phyloP scores from a whole-genome alignment of 2,329 filamentous ascomycete genomes.

The Alternaria viburni region DNA sequence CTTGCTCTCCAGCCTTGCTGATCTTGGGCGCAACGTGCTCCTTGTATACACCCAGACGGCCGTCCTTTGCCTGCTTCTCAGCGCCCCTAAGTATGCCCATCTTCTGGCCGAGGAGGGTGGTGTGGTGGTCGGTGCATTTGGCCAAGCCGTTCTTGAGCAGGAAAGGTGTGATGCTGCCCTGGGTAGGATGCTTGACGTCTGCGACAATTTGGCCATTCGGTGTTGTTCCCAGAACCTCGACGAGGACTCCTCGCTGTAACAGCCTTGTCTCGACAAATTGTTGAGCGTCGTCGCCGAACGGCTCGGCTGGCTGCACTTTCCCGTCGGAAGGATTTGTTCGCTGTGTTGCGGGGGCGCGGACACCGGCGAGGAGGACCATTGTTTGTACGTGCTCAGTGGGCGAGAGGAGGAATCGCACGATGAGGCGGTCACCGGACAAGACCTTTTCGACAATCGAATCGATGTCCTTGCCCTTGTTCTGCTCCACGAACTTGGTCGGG shows the following conservation, averaged over 20 bases:
- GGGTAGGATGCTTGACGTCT: conserved; percentile 78
- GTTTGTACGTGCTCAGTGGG: conserved; percentile 88
- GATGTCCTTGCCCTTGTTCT: conserved; percentile 84
- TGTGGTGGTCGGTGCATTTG: conserved; percentile 94
- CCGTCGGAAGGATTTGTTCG: conserved; percentile 79
- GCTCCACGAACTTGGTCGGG: conserved; percentile 74
- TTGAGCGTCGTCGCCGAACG: conserved; percentile 87
- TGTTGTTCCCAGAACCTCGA: conserved; percentile 83
- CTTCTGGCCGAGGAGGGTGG: conserved; percentile 83
- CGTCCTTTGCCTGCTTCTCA: conserved; percentile 82
- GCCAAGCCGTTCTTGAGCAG: conserved; percentile 88
- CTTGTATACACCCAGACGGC: conserved; percentile 80
- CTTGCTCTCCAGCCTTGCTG: conserved; percentile 66
- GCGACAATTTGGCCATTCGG: conserved; percentile 93
- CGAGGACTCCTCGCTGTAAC: conserved; percentile 82
- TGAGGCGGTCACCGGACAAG: conserved; percentile 86
- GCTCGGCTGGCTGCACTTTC: conserved; percentile 82
- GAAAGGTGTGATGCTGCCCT: conserved; percentile 91
- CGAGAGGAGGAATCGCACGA: conserved; percentile 79
- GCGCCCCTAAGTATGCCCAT: conserved; percentile 87
- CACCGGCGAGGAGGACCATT: conserved; percentile 85
- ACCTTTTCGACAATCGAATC: conserved; percentile 87
- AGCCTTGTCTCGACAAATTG: conserved; percentile 85
- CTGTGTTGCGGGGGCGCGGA: conserved; percentile 89
- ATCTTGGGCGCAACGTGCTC: conserved; percentile 73